A percentile compares a stretch with the other conserved stretches of the same genome.
phyloP scores from a whole-genome alignment of 768 basidiomycete species.

The Boletellus emodensis region DNA sequence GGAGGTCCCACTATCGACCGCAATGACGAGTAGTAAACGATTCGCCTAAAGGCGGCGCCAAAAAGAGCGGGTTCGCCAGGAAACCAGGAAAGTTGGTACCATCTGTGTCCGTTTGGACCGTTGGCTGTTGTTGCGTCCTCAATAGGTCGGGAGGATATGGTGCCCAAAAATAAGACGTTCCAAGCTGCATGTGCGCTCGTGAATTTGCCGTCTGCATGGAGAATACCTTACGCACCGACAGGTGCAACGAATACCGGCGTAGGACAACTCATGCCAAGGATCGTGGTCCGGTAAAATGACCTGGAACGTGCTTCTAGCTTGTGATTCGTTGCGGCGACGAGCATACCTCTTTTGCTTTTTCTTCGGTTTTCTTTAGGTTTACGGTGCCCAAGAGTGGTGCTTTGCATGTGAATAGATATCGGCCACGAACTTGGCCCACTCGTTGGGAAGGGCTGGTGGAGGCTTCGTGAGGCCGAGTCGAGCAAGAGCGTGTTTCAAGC shows the following conservation, averaged over 20 bases:
- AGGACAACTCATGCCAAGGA: not conserved
- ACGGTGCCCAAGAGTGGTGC: not conserved
- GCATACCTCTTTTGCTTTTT: not conserved
- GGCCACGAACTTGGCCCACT: not conserved
- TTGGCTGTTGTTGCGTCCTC: conserved; percentile 47
- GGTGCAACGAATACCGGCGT: not conserved
- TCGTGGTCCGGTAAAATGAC: not conserved
- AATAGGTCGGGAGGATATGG: conserved; percentile 30
- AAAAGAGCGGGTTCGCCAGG: conserved; percentile 22
- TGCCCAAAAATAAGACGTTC: too few species aligned
- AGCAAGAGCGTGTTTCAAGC: too few species aligned
- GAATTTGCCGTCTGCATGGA: not conserved
- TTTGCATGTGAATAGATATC: not conserved
- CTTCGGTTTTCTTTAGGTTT: not conserved
- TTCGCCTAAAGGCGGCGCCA: not conserved
- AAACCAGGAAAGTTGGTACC: conserved; percentile 53
- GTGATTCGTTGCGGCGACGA: not conserved
- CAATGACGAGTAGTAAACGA: conserved; percentile 33
- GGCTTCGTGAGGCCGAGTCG: too few species aligned
- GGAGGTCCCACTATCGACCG: conserved; percentile 38
- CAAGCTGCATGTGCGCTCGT: not conserved
- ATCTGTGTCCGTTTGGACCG: conserved; percentile 39
- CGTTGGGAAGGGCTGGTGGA: not conserved
- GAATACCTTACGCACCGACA: not conserved
- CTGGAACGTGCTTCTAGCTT: too few species aligned